phyloP scores from a whole-genome alignment of 371 early-diverging fungal genomes.

The Mortierella sp. region DNA sequence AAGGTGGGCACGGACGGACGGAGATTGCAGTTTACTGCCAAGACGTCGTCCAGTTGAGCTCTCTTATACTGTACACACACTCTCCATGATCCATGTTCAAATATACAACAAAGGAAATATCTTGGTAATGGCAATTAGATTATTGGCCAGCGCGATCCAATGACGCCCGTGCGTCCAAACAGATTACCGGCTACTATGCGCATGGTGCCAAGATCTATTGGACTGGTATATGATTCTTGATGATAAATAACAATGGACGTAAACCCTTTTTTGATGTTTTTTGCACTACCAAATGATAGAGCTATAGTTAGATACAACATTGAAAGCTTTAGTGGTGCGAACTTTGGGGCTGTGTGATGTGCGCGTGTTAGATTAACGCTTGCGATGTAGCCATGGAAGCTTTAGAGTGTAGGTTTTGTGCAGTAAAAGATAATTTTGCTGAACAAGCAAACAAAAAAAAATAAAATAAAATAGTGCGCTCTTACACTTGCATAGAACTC shows the following conservation, averaged over 20 bases:
- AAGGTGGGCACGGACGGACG: not conserved
- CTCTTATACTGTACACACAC: not conserved
- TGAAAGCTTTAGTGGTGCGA: not conserved
- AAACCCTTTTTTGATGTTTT: slow-evolving; percentile 5
- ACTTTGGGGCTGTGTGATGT: slow-evolving; percentile 6
- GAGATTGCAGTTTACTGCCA: not conserved
- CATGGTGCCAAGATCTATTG: not conserved
- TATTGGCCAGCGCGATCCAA: not conserved
- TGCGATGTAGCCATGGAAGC: slow-evolving; percentile 1
- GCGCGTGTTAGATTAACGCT: not conserved
- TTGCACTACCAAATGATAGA: not conserved
- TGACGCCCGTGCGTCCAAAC: not conserved
- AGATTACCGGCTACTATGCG: not conserved
- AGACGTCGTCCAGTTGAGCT: not conserved
- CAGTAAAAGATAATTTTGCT: slow-evolving; percentile 30
- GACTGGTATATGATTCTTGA: not conserved
- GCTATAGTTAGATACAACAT: too few species aligned
- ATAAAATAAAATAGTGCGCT: not conserved
- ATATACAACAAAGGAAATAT: not conserved
- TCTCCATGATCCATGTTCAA: not conserved
- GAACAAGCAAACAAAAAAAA: slow-evolving; percentile 34
- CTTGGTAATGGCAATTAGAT: slow-evolving; percentile 4
- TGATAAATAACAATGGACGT: not conserved
- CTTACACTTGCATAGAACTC: not conserved
- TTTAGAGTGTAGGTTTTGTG: slow-evolving; percentile 5